Evolutionary conservation across 257 asterid genomes (phyloP), one percentile per base, ranked within the genome.

Genomic region (Eustoma russellianum): DNA sequence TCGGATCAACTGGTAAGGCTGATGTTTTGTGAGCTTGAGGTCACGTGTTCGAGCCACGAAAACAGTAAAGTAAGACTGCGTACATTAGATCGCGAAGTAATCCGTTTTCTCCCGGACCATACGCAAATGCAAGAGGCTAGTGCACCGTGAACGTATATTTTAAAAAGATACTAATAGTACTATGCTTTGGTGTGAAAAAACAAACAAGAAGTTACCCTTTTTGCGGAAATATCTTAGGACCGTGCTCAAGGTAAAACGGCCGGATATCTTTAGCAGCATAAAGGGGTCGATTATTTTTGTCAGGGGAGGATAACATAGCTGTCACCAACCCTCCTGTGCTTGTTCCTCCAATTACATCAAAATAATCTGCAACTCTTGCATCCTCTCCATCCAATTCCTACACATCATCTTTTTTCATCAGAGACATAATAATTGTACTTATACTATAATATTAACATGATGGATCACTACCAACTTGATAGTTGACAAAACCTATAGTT

Each of bases 311-410:
- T 48, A 81, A 13, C 89, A 81, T 81, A 28, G 89, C 76, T 0
- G 85, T 66, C 13, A 81, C 65, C 0, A 80, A 57, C 7, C 88
- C 88, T 10, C 88, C 88, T 0, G 88, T 80, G 73, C 88, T 80
- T 7, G 85, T 80, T 62, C 88, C 88, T 2, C 85, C 74, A 1
- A 80, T 72, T 2, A 80, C 76, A 17, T 80, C 88, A 12, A 80
- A 80, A 54, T 80, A 80, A 57, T 80, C 85, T 16, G 80, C 85
- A 2, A 81, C 18, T 58, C 82, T 69, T 40, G 85, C 85, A 45
- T 73, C 67, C 16, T 77, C 63, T 7, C 87, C 87, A 13, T 79
- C 83, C n/a, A 79, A 47, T 52, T 68, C 76, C 83, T 79, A 33
- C 33, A 3, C 45, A 40, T 12, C 4, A 17, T n/a, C n/a, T n/a